Evolutionary conservation across 208 protist species (phyloP), one percentile per base, ranked within the genome.

Genomic region (Jaenimonas drosophilae): DNA sequence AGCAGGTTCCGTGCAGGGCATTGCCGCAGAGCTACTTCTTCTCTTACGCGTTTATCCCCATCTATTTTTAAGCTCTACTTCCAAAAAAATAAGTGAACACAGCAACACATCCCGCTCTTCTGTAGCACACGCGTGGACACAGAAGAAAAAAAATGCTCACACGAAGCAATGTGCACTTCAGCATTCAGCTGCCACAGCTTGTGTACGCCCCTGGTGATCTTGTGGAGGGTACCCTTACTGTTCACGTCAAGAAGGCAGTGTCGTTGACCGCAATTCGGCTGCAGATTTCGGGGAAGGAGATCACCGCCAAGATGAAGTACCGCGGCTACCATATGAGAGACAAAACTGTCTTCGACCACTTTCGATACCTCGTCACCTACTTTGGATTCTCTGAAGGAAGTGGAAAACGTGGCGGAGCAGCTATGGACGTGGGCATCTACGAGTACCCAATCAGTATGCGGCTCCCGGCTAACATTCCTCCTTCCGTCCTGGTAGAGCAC

Each of bases 301-400:
- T 49, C 44, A 49, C 36, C 11, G 52, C 24, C 2, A 54, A 44
- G 41, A 30, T 32, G 26, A 32, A 28, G 4, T 30, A 31, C n/a
- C 11, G 16, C 2, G 33, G 34, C 9, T 9, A 34, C 14, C 11
- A 34, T 34, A 14, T 34, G 11, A 34, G 11, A 14, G 11, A 34
- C 2, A 25, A 51, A 30, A 28, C 57, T 26, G 59, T 62, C 17
- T 62, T 50, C 33, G 12, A 61, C 4, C 64, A 78, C 54, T 64
- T 60, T 30, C 16, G 69, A 20, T 50, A 69, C 28, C 41, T 69
- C 50, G 54, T 64, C 54, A 72, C 64, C 30, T 56, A 68, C 38
- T 78, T 73, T 40, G 65, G 64, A 0, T 67, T 63, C 42, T 67
- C 64, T 4, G 59, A 58, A 43, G 47, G 55, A 40, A 59, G 60